phyloP scores from a whole-genome alignment of 2,329 filamentous ascomycete species.

The Cladosporium sp. region DNA sequence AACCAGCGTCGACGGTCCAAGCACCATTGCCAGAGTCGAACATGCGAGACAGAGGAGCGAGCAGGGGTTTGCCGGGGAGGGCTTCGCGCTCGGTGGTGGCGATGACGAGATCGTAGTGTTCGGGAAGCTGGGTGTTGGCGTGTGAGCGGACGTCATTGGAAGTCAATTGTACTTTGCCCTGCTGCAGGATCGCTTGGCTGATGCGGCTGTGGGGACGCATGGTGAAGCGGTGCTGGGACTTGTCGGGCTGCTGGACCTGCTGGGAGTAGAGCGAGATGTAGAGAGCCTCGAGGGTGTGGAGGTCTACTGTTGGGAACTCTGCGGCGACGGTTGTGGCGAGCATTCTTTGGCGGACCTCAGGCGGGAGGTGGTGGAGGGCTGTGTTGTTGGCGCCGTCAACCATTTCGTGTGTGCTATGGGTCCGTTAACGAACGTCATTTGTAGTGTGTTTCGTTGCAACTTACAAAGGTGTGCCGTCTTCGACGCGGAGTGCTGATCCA shows the following conservation, averaged over 20 bases:
- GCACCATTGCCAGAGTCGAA: slow-evolving; percentile 22
- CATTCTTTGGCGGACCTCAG: slow-evolving; percentile 24
- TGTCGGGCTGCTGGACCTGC: slow-evolving; percentile 24
- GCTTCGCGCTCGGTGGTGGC: slow-evolving; percentile 26
- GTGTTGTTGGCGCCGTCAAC: slow-evolving; percentile 17
- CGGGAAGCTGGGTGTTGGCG: slow-evolving; percentile 16
- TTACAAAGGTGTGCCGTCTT: slow-evolving; percentile 27
- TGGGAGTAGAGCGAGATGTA: slow-evolving; percentile 30
- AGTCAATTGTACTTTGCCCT: slow-evolving; percentile 18
- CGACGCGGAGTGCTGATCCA: slow-evolving; percentile 27
- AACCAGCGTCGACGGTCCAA: slow-evolving; percentile 26
- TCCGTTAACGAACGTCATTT: not conserved
- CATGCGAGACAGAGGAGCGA: slow-evolving; percentile 21
- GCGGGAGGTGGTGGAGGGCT: slow-evolving; percentile 22
- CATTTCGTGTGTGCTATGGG: slow-evolving; percentile 20
- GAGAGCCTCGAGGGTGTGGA: slow-evolving; percentile 26
- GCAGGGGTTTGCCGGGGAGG: slow-evolving; percentile 20
- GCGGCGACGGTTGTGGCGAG: slow-evolving; percentile 15
- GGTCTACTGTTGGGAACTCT: slow-evolving; percentile 24
- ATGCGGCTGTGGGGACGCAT: slow-evolving; percentile 23
- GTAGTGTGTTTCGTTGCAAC: not conserved
- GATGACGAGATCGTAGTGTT: slow-evolving; percentile 27
- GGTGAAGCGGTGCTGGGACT: slow-evolving; percentile 27
- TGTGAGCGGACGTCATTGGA: slow-evolving; percentile 24
- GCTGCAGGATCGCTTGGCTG: slow-evolving; percentile 16